These are phyloP conservation scores for Tilletia indica DNA, from an alignment of 1,284 basidiomycete genomes.

Conservation along the genomic window DNA sequence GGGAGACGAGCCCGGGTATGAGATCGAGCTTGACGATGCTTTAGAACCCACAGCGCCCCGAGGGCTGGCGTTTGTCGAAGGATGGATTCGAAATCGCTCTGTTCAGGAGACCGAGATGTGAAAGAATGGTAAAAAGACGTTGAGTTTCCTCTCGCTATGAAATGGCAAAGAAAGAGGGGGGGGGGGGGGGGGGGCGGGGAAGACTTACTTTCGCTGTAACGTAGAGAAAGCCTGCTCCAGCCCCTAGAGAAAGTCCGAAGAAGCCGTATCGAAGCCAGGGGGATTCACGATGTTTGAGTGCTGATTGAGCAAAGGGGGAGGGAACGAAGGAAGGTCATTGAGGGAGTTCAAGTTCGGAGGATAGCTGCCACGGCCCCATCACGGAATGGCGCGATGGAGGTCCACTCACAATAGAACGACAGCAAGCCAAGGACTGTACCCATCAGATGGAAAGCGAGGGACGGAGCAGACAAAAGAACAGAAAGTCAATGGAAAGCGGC, in stretches of 20 bases:
- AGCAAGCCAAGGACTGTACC: constrained; percentile 34
- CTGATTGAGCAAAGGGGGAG: not conserved
- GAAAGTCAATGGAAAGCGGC: not conserved
- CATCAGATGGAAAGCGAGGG: not conserved
- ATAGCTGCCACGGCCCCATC: not conserved
- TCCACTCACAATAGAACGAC: constrained; percentile 38
- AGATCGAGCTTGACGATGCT: constrained; percentile 53
- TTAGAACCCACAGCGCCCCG: constrained; percentile 56
- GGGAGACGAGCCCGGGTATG: constrained; percentile 38
- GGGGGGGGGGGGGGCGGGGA: constrained; percentile 1
- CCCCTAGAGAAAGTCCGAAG: not conserved
- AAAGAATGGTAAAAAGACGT: not conserved
- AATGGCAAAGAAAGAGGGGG: not conserved
- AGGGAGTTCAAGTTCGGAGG: constrained; percentile 32
- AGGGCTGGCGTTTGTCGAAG: constrained; percentile 54
- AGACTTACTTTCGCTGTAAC: constrained; percentile 46
- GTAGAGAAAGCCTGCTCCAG: constrained; percentile 41
- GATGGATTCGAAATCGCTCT: constrained; percentile 46
- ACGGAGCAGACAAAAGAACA: constrained; percentile 35
- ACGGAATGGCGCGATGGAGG: not conserved
- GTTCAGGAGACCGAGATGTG: constrained; percentile 24
- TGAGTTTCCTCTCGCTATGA: not conserved
- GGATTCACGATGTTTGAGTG: constrained; percentile 6
- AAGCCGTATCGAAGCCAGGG: constrained; percentile 1
- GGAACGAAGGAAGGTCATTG: not conserved